Percentiles rank a stretch among this genome's conserved stretches.
Conservation (phyloP, 306 rosid species). For the Alnus glutinosa region DNA sequence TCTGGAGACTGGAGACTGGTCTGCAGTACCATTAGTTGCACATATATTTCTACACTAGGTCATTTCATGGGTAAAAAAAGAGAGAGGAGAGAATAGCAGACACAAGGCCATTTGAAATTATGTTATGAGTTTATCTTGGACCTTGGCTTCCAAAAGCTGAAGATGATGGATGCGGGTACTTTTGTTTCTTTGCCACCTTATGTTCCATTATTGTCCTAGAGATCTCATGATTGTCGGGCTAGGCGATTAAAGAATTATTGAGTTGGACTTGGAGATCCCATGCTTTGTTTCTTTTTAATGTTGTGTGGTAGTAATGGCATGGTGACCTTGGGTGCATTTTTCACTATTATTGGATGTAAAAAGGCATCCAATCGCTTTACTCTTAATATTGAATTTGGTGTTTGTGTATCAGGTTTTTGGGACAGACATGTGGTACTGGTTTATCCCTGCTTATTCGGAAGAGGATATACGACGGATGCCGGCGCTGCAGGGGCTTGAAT, state of each 20-base stretch:
- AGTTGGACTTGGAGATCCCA: neutral
- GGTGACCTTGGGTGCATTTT: too few species aligned
- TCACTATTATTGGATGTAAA: too few species aligned
- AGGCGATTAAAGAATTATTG: neutral
- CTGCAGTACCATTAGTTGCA: neutral
- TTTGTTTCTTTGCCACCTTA: neutral
- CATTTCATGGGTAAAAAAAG: neutral
- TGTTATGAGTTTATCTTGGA: neutral
- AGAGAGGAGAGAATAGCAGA: too few species aligned
- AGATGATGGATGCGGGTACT: neutral
- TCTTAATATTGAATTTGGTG: constrained; percentile 3
- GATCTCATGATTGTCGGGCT: neutral
- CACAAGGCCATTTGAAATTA: neutral
- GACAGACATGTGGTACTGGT: constrained; percentile 82
- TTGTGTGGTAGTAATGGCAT: neutral
- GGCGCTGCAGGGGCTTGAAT: constrained; percentile 92
- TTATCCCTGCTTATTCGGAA: constrained; percentile 88
- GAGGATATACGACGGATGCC: constrained; percentile 90
- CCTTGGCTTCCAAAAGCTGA: neutral
- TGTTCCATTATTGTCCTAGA: neutral
- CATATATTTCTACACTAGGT: neutral
- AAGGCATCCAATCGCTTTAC: too few species aligned
- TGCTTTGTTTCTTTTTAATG: neutral
- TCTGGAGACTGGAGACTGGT: neutral
- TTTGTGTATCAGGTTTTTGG: constrained; percentile 78